Base-by-base conservation (phyloP, 2,329 filamentous ascomycete species). In the Pseudopyrenochaeta lycopersici region DNA sequence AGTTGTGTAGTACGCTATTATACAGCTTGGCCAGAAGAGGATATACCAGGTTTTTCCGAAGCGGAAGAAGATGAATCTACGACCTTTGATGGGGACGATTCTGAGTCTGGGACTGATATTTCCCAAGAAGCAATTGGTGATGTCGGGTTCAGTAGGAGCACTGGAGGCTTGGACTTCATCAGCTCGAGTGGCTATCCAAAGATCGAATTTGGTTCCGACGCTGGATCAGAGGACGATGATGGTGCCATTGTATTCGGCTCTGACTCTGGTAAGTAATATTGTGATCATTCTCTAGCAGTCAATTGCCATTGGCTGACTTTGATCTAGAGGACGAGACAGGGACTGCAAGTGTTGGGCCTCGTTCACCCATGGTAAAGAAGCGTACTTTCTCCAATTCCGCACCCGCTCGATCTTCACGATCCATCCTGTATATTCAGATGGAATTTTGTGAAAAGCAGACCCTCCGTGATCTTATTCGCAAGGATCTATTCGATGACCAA, bases 391-490 rank as follows among this genome's bases (percentile, higher is more conserved):
- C 81, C 15, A 78, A 78, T 46, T 82, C 81, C 12, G 76, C 77
- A 49, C 78, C 79, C 17, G 36, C 54, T 15, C 81, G 84, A 38
- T 78, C 85, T 3, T 84, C 85, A 55, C 85, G 85, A 46, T 93
- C 90, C 0, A 88, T 93, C 6, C 82, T 99, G 36, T 99, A 97
- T 73, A 98, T 99, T 50, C 95, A 96, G 56, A 99, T 99, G 95
- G 95, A 99, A 72, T 96, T 97, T 64, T 99, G 95, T 70, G 94
- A 98, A 73, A 95, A 94, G 71, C 86, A 90, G 62, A 98, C 95
- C 0, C 84, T 99, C 29, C 89, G 93, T 17, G 92, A 98, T 80
- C 78, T 97, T 27, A 96, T 99, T 52, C 84, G 86, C 18, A 86
- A 89, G 66, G 89, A 88, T 27, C 78, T 98, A 10, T 86, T 86